Percentiles rank a stretch among this genome's conserved stretches.
phyloP scores from a whole-genome alignment of 345 rosid species.

The Eucalyptus pumila region DNA sequence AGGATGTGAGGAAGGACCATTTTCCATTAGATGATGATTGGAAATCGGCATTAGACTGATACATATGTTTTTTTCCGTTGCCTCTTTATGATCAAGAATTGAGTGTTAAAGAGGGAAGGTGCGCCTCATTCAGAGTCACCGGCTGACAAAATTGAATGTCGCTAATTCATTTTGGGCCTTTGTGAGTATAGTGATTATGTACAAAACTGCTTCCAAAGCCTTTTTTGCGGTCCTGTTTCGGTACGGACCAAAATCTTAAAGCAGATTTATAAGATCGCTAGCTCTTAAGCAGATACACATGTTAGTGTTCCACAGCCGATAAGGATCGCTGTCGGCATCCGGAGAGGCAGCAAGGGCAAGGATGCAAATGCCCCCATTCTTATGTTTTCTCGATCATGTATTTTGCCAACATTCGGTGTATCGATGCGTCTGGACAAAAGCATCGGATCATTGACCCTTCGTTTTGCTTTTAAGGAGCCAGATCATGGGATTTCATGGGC shows the following conservation, averaged over 20 bases:
- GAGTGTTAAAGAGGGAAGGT: background rate
- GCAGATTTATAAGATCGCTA: background rate
- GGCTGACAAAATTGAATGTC: background rate
- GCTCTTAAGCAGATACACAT: background rate
- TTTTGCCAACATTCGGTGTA: background rate
- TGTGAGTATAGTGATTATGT: background rate
- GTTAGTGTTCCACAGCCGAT: background rate
- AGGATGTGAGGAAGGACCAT: conserved; percentile 38
- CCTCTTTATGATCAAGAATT: background rate
- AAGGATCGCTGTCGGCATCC: background rate
- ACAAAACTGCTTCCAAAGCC: background rate
- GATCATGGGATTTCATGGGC: background rate
- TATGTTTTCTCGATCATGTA: background rate
- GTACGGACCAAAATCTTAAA: background rate
- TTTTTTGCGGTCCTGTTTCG: background rate
- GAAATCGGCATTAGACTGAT: conserved; percentile 10
- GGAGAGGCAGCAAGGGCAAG: background rate
- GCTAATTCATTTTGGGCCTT: background rate
- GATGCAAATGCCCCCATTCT: background rate
- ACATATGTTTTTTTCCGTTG: background rate
- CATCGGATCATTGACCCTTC: background rate
- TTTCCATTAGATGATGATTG: conserved; percentile 21
- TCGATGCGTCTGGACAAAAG: background rate
- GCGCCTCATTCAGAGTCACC: background rate
- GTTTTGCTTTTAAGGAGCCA: background rate